Evolutionary conservation across 768 basidiomycete species (phyloP).

Genomic region (Boletales sp.): DNA sequence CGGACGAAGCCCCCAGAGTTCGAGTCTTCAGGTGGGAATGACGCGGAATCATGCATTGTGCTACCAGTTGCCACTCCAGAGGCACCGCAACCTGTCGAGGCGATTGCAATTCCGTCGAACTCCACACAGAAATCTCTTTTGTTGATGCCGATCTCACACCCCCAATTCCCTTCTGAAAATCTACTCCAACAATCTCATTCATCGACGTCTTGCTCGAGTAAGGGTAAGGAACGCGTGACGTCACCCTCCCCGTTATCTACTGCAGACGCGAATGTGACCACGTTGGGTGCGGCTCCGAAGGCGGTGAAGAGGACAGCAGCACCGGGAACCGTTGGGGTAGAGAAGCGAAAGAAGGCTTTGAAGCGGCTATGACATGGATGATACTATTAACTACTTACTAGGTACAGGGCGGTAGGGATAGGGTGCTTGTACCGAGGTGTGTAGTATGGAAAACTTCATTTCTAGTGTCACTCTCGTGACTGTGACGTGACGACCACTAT

Average conservation of each 20-base stretch:
- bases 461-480: slow-evolving; percentile 9
- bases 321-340: slow-evolving; percentile 54
- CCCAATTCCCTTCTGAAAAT: slow-evolving; percentile 36
- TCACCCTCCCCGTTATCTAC: slow-evolving; percentile 70
- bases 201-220: slow-evolving; percentile 26
- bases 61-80: slow-evolving; percentile 14
- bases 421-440: too few species aligned
- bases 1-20: slow-evolving; percentile 73
- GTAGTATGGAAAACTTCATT: too few species aligned
- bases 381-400: background rate
- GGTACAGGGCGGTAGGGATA: too few species aligned
- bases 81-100: slow-evolving; percentile 24
- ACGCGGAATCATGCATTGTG: slow-evolving; percentile 16
- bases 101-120: slow-evolving; percentile 39
- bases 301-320: slow-evolving; percentile 65
- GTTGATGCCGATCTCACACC: slow-evolving; percentile 38
- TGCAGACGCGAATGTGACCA: slow-evolving; percentile 64
- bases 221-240: slow-evolving; percentile 55
- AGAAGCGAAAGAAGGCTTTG: slow-evolving; percentile 87
- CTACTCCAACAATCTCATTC: slow-evolving; percentile 40
- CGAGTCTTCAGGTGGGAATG: slow-evolving; percentile 39
- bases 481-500: slow-evolving; percentile 10
- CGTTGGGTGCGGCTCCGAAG: slow-evolving; percentile 44
- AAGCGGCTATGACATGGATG: slow-evolving; percentile 56
- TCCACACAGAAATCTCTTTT: slow-evolving; percentile 43